Base-by-base conservation (phyloP, 2,329 filamentous ascomycete species). In the Hyphodiscus sp. region DNA sequence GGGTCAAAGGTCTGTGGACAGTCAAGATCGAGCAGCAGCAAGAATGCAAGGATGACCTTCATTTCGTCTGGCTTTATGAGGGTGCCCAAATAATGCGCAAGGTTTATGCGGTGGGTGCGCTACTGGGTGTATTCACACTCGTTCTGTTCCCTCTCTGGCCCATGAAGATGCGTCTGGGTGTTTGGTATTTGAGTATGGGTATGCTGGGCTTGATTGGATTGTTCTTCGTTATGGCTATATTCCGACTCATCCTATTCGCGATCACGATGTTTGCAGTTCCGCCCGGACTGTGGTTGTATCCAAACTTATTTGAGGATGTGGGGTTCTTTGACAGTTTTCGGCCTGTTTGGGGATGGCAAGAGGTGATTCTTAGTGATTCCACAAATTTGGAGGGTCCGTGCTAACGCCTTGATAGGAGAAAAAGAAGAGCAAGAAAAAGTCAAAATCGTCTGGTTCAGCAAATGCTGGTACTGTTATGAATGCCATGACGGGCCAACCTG, bases 101-200 rank as follows among this genome's bases (percentile, higher is more conserved):
- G 76, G 78, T 96, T 41, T 95, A 96, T 72, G 92, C 91, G 8
- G 85, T 78, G 8, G 86, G 91, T 51, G 91, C 91, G 2, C 79
- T 99, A 45, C 75, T 89, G 11, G 74, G 86, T 57, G 91, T 99
- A 65, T 91, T 99, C 67, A 82, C 88, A 15, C 76, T 96, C 20
- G 91, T 99, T 56, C 83, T 96, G 66, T 99, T 99, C 76, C 94
- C 94, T 10, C 81, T 99, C 53, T 99, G 94, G 94, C 94, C 94
- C 1, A 80, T 96, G 58, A 84, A 90, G 69, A 76, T 99, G 73
- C 83, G 94, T 65, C 85, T 94, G 64, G 94, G 92, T 50, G 94
- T 97, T 47, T 99, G 95, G 88, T 97, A 99, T 71, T 78, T 97
- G 43, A 94, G 88, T 70, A 96, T 96, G 83, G 92, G 86, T 55